Evolutionary conservation across 306 rosid species (phyloP).

Genomic region (Castanea mollissima): DNA sequence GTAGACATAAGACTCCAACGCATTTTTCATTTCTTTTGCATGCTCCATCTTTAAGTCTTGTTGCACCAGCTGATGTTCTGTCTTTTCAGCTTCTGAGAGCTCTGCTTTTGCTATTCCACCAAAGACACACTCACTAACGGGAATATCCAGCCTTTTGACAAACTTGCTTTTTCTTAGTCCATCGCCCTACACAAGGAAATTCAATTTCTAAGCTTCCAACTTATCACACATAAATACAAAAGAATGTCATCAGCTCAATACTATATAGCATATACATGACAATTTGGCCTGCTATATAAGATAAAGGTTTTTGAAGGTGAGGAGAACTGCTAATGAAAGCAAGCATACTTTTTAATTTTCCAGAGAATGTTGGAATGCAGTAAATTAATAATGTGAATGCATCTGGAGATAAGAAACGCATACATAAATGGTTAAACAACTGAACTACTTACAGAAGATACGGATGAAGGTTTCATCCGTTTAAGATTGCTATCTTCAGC

Average conservation of each 20-base stretch:
- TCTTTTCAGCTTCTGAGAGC: background rate
- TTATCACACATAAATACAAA: background rate
- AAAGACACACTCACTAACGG: background rate
- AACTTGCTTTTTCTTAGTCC: background rate
- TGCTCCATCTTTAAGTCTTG: slow-evolving; percentile 4
- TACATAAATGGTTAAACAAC: background rate
- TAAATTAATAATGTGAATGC: background rate
- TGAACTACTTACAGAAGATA: slow-evolving; percentile 29
- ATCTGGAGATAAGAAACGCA: background rate
- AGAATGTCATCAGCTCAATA: background rate
- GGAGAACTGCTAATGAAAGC: background rate
- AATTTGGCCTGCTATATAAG: background rate
- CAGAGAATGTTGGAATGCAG: background rate
- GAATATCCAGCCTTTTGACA: background rate
- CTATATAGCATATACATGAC: background rate
- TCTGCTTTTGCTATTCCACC: background rate
- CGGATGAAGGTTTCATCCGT: slow-evolving; percentile 27
- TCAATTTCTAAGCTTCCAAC: background rate
- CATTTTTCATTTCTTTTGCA: background rate
- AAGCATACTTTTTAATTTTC: background rate
- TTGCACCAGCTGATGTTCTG: background rate
- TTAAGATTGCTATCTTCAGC: slow-evolving; percentile 13
- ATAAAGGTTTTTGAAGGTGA: background rate
- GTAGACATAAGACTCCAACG: background rate
- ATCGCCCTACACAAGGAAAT: background rate